These are phyloP conservation scores for Zalaria sp. DNA, from an alignment of 2,329 filamentous ascomycete genomes.

Conservation along the genomic window DNA sequence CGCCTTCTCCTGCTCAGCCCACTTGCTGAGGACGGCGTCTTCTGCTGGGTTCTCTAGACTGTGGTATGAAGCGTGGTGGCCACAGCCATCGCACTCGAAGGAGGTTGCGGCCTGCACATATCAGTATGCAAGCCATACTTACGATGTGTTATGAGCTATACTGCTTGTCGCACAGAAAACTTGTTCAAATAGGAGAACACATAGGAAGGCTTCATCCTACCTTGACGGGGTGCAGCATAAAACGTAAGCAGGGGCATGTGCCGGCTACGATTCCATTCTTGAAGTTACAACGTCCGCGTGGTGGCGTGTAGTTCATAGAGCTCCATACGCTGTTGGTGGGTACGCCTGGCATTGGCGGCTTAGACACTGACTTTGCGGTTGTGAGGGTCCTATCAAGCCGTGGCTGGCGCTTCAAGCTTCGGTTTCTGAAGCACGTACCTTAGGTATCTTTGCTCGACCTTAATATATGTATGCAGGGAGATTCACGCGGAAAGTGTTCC, in stretches of 20 bases:
- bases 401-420: too few species aligned
- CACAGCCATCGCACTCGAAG: constrained; percentile 42
- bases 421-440: too few species aligned
- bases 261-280: constrained; percentile 31
- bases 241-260: constrained; percentile 38
- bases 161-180: too few species aligned
- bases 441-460: too few species aligned
- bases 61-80: constrained; percentile 41
- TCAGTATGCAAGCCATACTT: too few species aligned
- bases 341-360: background rate
- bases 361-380: too few species aligned
- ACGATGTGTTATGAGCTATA: background rate
- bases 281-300: constrained; percentile 36
- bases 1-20: constrained; percentile 23
- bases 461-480: too few species aligned
- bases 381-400: too few species aligned
- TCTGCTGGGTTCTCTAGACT: constrained; percentile 37
- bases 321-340: constrained; percentile 32
- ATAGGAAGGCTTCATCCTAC: constrained; percentile 13
- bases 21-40: constrained; percentile 31
- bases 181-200: too few species aligned
- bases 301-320: constrained; percentile 36
- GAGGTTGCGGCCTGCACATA: constrained; percentile 28
- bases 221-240: constrained; percentile 44
- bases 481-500: too few species aligned